phyloP scores from a whole-genome alignment of 2,329 filamentous ascomycete genomes.

The Diplocarpon mali region DNA sequence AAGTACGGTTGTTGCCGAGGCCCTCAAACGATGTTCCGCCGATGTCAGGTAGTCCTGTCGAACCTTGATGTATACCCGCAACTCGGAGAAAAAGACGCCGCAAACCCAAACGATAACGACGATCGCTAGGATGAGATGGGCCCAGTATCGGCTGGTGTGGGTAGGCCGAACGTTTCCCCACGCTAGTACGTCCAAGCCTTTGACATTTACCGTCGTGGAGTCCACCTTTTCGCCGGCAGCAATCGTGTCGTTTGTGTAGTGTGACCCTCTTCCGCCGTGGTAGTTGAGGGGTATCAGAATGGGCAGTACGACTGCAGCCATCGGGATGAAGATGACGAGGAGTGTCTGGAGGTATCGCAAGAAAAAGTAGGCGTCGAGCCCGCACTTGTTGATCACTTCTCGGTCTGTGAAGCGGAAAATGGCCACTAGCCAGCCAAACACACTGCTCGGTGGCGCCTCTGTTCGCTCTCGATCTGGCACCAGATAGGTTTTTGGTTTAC shows the following conservation, averaged over 20 bases:
- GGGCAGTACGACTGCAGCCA: conserved; percentile 67
- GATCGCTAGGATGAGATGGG: conserved; percentile 71
- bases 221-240: conserved; percentile 19
- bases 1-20: conserved; percentile 89
- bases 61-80: conserved; percentile 81
- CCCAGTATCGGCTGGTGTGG: conserved; percentile 65
- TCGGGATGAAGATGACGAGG: conserved; percentile 82
- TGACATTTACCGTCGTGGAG: conserved; percentile 20
- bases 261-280: conserved; percentile 51
- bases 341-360: conserved; percentile 79
- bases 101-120: conserved; percentile 75
- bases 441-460: conserved; percentile 52
- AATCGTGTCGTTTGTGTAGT: conserved; percentile 23
- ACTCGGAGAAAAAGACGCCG: conserved; percentile 74
- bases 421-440: conserved; percentile 39
- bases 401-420: conserved; percentile 60
- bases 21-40: conserved; percentile 83
- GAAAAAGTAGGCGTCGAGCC: conserved; percentile 95
- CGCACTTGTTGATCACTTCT: conserved; percentile 89
- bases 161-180: conserved; percentile 72
- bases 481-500: conserved; percentile 74
- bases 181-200: conserved; percentile 68
- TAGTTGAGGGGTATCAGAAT: conserved; percentile 81
- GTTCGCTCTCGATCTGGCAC: conserved; percentile 79
- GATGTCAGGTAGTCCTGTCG: conserved; percentile 92